Conservation (phyloP, 2,329 filamentous ascomycete species). For the Leptographium radiaticola region DNA sequence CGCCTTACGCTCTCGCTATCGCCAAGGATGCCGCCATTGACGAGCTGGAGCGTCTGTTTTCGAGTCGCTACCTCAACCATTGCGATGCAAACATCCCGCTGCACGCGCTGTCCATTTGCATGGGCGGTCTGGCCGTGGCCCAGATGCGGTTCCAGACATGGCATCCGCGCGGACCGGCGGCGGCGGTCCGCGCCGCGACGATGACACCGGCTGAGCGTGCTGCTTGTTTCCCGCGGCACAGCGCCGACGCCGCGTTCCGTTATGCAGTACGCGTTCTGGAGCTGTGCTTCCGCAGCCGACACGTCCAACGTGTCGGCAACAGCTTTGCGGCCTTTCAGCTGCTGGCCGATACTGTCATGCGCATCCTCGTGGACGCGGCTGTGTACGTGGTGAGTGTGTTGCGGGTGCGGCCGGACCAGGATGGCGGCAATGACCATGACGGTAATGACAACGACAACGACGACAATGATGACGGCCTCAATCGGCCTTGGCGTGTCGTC, state of each 20-base stretch:
- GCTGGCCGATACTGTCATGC: slow-evolving; percentile 16
- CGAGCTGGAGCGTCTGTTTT: slow-evolving; percentile 16
- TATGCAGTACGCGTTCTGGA: slow-evolving; percentile 15
- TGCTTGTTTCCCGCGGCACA: slow-evolving; percentile 9
- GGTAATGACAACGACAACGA: background rate
- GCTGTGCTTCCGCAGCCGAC: slow-evolving; percentile 5
- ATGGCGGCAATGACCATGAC: background rate
- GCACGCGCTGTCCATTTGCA: slow-evolving; percentile 12
- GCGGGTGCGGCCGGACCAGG: slow-evolving; percentile 7
- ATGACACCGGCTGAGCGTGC: background rate
- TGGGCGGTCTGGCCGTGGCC: slow-evolving; percentile 15
- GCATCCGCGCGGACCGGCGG: slow-evolving; percentile 13
- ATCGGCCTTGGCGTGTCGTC: slow-evolving; percentile 16
- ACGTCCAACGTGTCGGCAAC: slow-evolving; percentile 8
- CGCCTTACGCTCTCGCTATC: too few species aligned
- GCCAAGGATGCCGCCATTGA: slow-evolving; percentile 14
- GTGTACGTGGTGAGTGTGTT: slow-evolving; percentile 21
- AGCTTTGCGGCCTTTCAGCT: slow-evolving; percentile 18
- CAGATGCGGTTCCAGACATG: slow-evolving; percentile 18
- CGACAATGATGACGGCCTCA: slow-evolving; percentile 8
- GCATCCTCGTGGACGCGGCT: slow-evolving; percentile 17
- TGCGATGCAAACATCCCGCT: slow-evolving; percentile 18
- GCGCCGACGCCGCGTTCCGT: slow-evolving; percentile 15
- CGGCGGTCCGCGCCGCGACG: background rate
- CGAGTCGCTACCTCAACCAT: slow-evolving; percentile 11